These are phyloP conservation scores for Annulohypoxylon moriforme DNA, from an alignment of 495 filamentous ascomycete genomes.

Conservation along the genomic window DNA sequence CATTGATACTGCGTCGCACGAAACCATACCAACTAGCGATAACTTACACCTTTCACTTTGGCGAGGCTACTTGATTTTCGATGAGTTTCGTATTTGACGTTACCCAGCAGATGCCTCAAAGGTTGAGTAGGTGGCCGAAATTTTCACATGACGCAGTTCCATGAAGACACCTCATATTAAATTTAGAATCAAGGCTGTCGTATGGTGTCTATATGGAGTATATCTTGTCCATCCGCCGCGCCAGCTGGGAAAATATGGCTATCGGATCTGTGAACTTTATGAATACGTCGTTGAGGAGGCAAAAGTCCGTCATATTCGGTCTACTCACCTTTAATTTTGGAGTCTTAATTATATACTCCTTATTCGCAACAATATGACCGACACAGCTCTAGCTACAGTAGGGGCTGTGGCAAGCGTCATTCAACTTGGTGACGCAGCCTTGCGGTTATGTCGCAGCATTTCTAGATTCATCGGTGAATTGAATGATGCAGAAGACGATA, in stretches of 20 bases:
- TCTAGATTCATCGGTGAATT: conserved; percentile 4
- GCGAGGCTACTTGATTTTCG: too few relatives aligned
- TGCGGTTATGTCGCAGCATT: conserved; percentile 12
- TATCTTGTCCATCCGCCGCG: not conserved
- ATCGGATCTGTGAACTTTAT: not conserved
- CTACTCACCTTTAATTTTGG: not conserved
- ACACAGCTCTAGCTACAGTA: conserved; percentile 30
- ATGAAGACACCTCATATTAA: not conserved
- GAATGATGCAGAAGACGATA: conserved; percentile 11
- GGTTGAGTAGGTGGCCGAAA: too few relatives aligned
- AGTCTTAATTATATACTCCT: not conserved
- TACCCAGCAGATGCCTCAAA: too few relatives aligned
- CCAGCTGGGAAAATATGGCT: not conserved
- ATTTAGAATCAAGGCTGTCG: not conserved
- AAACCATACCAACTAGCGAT: too few relatives aligned
- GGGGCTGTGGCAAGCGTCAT: conserved; percentile 52
- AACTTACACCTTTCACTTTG: too few relatives aligned
- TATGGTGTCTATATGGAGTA: not conserved
- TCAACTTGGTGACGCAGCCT: conserved; percentile 46
- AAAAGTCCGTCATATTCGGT: not conserved
- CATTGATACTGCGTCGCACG: too few relatives aligned
- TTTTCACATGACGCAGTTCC: not conserved
- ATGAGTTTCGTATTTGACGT: too few relatives aligned
- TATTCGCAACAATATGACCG: not conserved
- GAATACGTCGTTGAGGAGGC: not conserved